phyloP scores from a whole-genome alignment of 345 rosid species.

The Salix arbutifolia region DNA sequence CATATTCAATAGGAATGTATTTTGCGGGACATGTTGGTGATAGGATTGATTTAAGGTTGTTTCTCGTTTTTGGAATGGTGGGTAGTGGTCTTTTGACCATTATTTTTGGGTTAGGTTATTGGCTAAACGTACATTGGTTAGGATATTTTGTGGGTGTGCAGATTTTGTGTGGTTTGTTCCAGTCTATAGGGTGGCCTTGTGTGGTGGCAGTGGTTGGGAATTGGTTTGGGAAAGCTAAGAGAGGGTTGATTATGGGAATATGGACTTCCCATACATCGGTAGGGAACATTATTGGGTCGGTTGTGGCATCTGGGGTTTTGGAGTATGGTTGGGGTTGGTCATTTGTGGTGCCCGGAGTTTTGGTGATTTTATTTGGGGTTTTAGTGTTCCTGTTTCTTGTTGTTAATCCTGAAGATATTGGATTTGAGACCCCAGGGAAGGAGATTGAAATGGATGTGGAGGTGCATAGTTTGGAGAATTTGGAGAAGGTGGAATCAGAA shows the following conservation, averaged over 20 bases:
- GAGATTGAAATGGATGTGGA: conserved; percentile 56
- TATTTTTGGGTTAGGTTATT: conserved; percentile 73
- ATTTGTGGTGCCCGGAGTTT: conserved; percentile 63
- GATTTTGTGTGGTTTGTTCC: conserved; percentile 76
- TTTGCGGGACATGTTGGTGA: conserved; percentile 86
- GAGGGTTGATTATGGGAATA: conserved; percentile 88
- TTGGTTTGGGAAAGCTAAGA: conserved; percentile 86
- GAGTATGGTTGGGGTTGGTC: conserved; percentile 99
- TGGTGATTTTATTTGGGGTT: conserved; percentile 55
- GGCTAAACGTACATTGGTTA: conserved; percentile 63
- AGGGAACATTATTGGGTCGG: conserved; percentile 81
- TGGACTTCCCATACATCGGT: conserved; percentile 90
- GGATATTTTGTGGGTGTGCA: conserved; percentile 58
- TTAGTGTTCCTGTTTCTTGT: conserved; percentile 64
- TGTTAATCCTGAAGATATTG: conserved; percentile 69
- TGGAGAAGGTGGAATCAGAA: conserved; percentile 50
- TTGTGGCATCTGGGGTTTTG: conserved; percentile 65
- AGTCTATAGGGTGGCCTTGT: conserved; percentile 98
- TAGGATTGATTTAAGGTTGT: conserved; percentile 71
- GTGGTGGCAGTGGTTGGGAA: conserved; percentile 89
- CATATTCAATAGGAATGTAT: conserved; percentile 79
- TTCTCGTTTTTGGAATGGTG: conserved; percentile 88
- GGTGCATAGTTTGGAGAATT: conserved; percentile 26
- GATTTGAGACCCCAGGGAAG: conserved; percentile 40
- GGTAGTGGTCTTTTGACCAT: conserved; percentile 77